Percentiles rank a stretch among this genome's conserved stretches.
Evolutionary conservation across 495 filamentous ascomycete species (phyloP).

Genomic region (Cetradonia linearis): DNA sequence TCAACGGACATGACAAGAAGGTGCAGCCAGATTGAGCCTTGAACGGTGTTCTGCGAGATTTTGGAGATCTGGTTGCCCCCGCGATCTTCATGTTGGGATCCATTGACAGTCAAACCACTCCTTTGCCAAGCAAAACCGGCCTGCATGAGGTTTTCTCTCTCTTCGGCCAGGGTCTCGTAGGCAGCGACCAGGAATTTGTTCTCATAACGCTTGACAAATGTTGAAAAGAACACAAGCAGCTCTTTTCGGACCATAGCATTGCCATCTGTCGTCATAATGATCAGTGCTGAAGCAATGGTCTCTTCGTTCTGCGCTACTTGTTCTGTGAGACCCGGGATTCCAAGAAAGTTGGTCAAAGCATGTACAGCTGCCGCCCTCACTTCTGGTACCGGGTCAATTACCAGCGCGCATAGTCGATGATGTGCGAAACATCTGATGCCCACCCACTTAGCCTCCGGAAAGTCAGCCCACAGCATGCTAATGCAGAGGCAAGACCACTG

Average conservation of each 20-base stretch:
- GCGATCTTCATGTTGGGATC: constrained; percentile 17
- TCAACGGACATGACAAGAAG: constrained; percentile 82
- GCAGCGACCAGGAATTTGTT: constrained; percentile 86
- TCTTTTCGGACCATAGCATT: constrained; percentile 90
- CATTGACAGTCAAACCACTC: constrained; percentile 23
- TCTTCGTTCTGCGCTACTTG: constrained; percentile 87
- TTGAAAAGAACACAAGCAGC: constrained; percentile 83
- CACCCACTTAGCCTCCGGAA: constrained; percentile 86
- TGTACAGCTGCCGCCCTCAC: constrained; percentile 89
- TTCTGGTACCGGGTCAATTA: constrained; percentile 85
- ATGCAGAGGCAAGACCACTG: constrained; percentile 97
- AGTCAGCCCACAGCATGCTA: constrained; percentile 87
- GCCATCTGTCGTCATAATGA: constrained; percentile 82
- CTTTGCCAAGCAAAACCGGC: constrained; percentile 38
- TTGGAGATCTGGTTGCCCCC: constrained; percentile 26
- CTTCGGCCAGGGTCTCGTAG: constrained; percentile 81
- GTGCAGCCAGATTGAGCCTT: constrained; percentile 88
- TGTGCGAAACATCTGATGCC: constrained; percentile 78
- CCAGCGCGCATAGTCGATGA: constrained; percentile 63
- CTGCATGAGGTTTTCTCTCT: constrained; percentile 54
- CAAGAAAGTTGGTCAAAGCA: constrained; percentile 85
- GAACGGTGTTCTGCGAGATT: constrained; percentile 77
- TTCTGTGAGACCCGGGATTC: constrained; percentile 84
- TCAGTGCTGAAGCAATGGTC: constrained; percentile 67
- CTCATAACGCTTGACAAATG: constrained; percentile 82